Base-by-base conservation (phyloP, 495 filamentous ascomycete species). In the Trichoderma erinaceum region DNA sequence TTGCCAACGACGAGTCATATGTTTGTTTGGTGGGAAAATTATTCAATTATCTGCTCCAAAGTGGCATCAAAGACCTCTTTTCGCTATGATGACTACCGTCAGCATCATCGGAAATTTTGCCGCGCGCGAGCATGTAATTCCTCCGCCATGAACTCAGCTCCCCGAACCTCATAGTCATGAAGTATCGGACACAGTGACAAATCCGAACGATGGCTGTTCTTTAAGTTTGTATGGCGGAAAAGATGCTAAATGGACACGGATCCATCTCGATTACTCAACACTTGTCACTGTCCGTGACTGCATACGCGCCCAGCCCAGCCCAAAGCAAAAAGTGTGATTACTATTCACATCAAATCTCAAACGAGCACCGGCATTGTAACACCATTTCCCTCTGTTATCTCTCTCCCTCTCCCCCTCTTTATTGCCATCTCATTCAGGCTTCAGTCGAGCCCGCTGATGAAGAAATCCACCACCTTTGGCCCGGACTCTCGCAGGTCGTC, bases 381-480 rank as follows among this genome's bases (percentile, higher is more conserved):
- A 12, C 43, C 12, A 46, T 13, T 46, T 4, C 43, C 13, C 43
- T 46, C 43, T 16, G 12, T 11, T 46, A 7, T 25, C 50, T 56
- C 50, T 8, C 5, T 25, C 50, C 4, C 29, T 29, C 29, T 15
- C 18, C 48, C 48, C 18, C 48, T 52, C n/a, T 52, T n/a, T n/a
- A n/a, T n/a, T n/a, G n/a, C 16, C n/a, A 16, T 56, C 50, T 61
- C 12, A 35, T 13, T 29, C 12, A 2, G 3, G 1, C 12, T 16
- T 61, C 27, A 61, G 3, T 61, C 56, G 12, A 61, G 29, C 12
- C 23, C 25, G 3, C 41, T 65, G 35, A 13, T n/a, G 35, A 65
- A 65, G 67, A 80, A 80, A 11, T 78, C 74, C 18, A 76, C 73
- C 48, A 79, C 64, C 71, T 78, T 78, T 66, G 70, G 12, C 3